phyloP scores from a whole-genome alignment of 73 alveolate species.

The Tetrahymena elliotti region DNA sequence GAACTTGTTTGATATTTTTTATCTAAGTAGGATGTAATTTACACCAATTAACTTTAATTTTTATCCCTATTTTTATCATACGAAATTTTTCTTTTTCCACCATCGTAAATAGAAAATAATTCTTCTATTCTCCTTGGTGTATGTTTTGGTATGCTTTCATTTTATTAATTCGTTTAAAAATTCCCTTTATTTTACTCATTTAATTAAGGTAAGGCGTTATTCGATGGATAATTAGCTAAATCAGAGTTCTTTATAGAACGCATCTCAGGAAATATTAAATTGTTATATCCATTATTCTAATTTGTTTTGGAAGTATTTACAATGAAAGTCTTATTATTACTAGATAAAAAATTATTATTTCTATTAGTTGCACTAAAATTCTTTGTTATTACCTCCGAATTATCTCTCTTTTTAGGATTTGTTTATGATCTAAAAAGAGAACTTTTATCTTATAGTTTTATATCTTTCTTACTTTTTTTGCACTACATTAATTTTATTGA shows the following conservation, averaged over 20 bases:
- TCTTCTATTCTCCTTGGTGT: background rate
- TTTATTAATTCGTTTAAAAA: no score
- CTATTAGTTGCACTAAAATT: background rate
- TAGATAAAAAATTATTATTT: background rate
- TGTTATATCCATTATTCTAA: background rate
- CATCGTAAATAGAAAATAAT: background rate
- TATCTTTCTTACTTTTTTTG: background rate
- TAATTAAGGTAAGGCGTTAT: background rate
- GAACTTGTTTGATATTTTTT: background rate
- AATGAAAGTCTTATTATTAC: background rate
- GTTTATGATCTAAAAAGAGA: background rate
- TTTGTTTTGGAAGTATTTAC: background rate
- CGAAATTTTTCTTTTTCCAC: background rate
- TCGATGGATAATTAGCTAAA: background rate
- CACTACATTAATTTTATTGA: background rate
- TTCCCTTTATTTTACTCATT: background rate
- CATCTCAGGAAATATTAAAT: background rate
- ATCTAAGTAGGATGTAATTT: background rate
- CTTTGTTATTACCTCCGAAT: background rate
- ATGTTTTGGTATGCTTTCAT: background rate
- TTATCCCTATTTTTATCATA: background rate
- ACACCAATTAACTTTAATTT: background rate
- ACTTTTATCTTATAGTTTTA: background rate
- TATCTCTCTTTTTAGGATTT: background rate
- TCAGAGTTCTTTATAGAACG: background rate